These are phyloP conservation scores for Maudiozyma turicensis DNA, from an alignment of 805 yeast species.

Conservation along the genomic window DNA sequence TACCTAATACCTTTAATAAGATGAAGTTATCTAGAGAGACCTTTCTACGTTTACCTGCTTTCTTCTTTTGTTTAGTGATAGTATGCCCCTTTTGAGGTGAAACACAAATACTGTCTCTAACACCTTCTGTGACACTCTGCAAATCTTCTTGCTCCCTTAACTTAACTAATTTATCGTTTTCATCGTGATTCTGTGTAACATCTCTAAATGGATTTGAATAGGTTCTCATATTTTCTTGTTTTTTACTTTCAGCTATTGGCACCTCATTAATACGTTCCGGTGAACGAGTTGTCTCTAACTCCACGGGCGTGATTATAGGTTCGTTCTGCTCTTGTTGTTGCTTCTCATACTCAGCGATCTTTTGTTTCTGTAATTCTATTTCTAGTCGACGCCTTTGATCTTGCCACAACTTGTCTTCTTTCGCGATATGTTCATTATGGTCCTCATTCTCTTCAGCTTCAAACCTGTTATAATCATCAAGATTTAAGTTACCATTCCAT, in stretches of 20 bases:
- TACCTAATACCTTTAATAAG: slow-evolving; percentile 89
- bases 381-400: slow-evolving; percentile 12
- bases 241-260: neutral
- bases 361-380: slow-evolving; percentile 7
- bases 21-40: slow-evolving; percentile 93
- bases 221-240: neutral
- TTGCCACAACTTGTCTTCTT: slow-evolving; percentile 15
- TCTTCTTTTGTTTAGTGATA: slow-evolving; percentile 18
- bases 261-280: neutral
- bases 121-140: neutral
- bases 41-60: slow-evolving; percentile 43
- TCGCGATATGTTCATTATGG: slow-evolving; percentile 6
- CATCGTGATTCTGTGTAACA: slow-evolving; percentile 16
- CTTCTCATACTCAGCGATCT: slow-evolving; percentile 1
- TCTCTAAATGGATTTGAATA: slow-evolving; percentile 20
- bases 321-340: neutral
- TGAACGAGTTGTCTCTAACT: neutral
- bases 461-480: slow-evolving; percentile 3
- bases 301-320: neutral
- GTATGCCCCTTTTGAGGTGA: slow-evolving; percentile 20
- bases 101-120: slow-evolving; percentile 2
- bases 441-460: slow-evolving; percentile 8
- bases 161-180: slow-evolving; percentile 9
- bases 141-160: neutral
- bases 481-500: neutral